Evolutionary conservation across 2,329 filamentous ascomycete genomes (phyloP).

Genomic region (Ampelomyces quisqualis): DNA sequence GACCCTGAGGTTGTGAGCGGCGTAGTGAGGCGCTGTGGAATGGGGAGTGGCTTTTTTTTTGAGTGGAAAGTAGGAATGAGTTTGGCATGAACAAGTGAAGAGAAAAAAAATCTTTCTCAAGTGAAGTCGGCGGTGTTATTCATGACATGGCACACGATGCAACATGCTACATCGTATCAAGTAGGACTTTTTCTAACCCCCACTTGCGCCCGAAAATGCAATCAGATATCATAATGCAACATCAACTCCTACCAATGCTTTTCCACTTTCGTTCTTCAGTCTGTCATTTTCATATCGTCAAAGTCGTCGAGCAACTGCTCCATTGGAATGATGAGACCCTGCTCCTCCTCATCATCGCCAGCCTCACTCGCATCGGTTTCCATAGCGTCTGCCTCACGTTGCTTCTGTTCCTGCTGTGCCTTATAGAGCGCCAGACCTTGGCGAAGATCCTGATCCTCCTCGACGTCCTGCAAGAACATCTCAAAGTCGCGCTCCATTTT

Average conservation of each 20-base stretch:
- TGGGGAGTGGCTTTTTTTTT: no score
- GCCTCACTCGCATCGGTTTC: constrained; percentile 61
- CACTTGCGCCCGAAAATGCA: constrained; percentile 21
- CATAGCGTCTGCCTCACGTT: constrained; percentile 64
- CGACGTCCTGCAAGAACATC: constrained; percentile 93
- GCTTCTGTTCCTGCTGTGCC: constrained; percentile 55
- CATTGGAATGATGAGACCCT: constrained; percentile 50
- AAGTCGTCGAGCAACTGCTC: constrained; percentile 80
- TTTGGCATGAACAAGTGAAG: no score
- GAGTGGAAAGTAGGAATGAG: no score
- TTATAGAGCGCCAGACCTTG: constrained; percentile 86
- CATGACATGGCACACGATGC: no score
- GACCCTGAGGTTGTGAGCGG: no score
- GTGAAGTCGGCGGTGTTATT: no score
- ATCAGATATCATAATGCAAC: neutral
- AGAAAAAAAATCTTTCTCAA: no score
- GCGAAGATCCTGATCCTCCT: constrained; percentile 88
- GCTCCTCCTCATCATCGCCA: constrained; percentile 62
- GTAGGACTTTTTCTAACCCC: constrained; percentile 1
- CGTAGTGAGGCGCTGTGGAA: no score
- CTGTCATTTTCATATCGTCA: constrained; percentile 78
- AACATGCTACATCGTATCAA: neutral
- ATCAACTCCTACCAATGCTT: constrained; percentile 1
- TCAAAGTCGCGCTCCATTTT: constrained; percentile 92
- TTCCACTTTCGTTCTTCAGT: constrained; percentile 9